Evolutionary conservation across 495 filamentous ascomycete species (phyloP).

Genomic region (Patellaria atrata): DNA sequence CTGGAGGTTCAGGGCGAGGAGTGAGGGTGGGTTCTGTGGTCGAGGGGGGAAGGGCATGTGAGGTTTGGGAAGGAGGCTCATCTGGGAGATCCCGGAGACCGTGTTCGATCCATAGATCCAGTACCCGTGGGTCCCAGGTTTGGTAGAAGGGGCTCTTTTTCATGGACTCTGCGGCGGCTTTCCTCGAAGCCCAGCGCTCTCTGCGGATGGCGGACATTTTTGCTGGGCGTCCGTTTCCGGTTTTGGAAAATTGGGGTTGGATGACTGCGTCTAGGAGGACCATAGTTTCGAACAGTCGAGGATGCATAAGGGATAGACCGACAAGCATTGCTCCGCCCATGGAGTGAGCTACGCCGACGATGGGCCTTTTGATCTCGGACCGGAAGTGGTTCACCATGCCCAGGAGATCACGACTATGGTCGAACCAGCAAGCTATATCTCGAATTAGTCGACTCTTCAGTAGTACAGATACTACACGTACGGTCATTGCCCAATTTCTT

Average conservation of each 20-base stretch:
- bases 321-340: slow-evolving; percentile 62
- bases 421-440: slow-evolving; percentile 49
- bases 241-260: slow-evolving; percentile 27
- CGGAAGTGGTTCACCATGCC: slow-evolving; percentile 77
- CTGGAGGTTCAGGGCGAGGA: slow-evolving; percentile 14
- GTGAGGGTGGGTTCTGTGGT: slow-evolving; percentile 15
- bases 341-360: slow-evolving; percentile 86
- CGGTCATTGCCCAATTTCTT: slow-evolving; percentile 29
- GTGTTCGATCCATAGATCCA: slow-evolving; percentile 27
- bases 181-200: slow-evolving; percentile 25
- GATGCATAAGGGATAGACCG: slow-evolving; percentile 57
- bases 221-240: slow-evolving; percentile 24
- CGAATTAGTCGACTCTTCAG: slow-evolving; percentile 2
- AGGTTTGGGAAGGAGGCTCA: slow-evolving; percentile 24
- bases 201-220: slow-evolving; percentile 20
- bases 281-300: slow-evolving; percentile 61
- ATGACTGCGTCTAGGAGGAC: slow-evolving; percentile 74
- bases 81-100: slow-evolving; percentile 29
- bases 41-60: slow-evolving; percentile 4
- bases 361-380: slow-evolving; percentile 64
- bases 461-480: slow-evolving; percentile 9
- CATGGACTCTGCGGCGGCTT: slow-evolving; percentile 19
- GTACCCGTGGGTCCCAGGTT: slow-evolving; percentile 24
- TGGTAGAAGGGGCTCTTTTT: slow-evolving; percentile 27
- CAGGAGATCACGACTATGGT: slow-evolving; percentile 78